These are phyloP conservation scores for Penstemon eatonii DNA, from an alignment of 257 asterid species.

Conservation along the genomic window DNA sequence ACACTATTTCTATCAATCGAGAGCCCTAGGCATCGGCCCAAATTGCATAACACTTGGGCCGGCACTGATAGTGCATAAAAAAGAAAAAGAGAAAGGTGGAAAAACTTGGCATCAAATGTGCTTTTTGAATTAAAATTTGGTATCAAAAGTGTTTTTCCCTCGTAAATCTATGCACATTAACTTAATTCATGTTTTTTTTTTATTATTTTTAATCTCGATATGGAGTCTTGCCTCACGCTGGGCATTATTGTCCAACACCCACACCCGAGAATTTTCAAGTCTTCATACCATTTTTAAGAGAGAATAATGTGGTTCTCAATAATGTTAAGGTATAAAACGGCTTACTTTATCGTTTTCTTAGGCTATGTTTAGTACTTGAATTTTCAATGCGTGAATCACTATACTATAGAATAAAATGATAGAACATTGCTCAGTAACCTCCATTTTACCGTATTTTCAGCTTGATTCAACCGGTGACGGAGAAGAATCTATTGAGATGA, in stretches of 20 bases:
- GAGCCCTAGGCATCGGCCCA: too few species aligned
- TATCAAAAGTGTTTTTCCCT: too few species aligned
- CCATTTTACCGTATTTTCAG: constrained; percentile 23
- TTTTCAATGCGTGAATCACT: neutral
- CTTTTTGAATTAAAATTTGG: too few species aligned
- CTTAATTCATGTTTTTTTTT: too few species aligned
- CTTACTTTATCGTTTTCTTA: neutral
- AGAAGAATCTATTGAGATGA: constrained; percentile 31
- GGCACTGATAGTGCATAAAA: too few species aligned
- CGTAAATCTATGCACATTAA: too few species aligned
- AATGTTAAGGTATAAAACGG: constrained; percentile 52
- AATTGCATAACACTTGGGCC: too few species aligned
- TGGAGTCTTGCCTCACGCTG: constrained; percentile 60
- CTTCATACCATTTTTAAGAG: neutral
- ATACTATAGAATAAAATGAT: neutral
- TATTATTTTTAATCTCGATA: too few species aligned
- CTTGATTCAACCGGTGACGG: constrained; percentile 34
- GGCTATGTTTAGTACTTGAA: too few species aligned
- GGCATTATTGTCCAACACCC: constrained; percentile 61
- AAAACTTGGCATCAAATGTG: too few species aligned
- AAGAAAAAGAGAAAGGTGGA: too few species aligned
- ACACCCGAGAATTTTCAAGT: constrained; percentile 49
- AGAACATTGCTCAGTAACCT: neutral
- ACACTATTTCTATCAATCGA: too few species aligned
- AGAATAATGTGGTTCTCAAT: neutral